phyloP scores from a whole-genome alignment of 805 yeast genomes.

The Kregervanrija pseudodelftensis region DNA sequence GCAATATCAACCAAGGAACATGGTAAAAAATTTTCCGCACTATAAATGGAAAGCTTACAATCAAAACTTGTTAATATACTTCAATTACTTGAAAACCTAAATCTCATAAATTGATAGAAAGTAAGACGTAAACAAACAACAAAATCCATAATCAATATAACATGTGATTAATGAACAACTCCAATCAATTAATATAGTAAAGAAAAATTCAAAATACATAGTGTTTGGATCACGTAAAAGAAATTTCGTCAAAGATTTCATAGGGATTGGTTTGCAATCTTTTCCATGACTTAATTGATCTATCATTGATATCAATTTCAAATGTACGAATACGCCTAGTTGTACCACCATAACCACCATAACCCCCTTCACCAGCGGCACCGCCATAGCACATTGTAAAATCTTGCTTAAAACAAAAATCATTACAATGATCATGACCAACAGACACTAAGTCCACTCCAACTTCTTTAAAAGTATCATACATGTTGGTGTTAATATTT shows the following conservation, averaged over 20 bases:
- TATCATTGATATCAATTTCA: constrained; percentile 48
- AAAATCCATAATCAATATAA: too few species aligned
- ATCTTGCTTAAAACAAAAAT: constrained; percentile 66
- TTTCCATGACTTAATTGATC: constrained; percentile 63
- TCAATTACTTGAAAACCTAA: too few species aligned
- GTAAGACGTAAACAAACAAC: too few species aligned
- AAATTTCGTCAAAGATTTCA: constrained; percentile 2
- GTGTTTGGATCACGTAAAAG: neutral
- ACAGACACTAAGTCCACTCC: constrained; percentile 73
- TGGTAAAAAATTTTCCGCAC: too few species aligned
- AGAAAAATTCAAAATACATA: too few species aligned
- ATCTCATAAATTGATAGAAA: too few species aligned
- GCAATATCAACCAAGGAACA: too few species aligned
- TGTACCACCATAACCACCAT: constrained; percentile 87
- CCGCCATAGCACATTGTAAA: constrained; percentile 93
- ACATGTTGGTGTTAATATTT: constrained; percentile 56
- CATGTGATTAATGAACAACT: too few species aligned
- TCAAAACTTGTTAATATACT: too few species aligned
- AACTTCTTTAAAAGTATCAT: constrained; percentile 47
- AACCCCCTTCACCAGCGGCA: constrained; percentile 90
- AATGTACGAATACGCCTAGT: constrained; percentile 71
- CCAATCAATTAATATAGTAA: too few species aligned
- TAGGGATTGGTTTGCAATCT: constrained; percentile 52
- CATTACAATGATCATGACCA: constrained; percentile 96
- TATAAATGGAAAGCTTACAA: too few species aligned